These are phyloP conservation scores for Stemphylium vesicarium DNA, from an alignment of 2,329 filamentous ascomycete genomes.

Conservation along the genomic window DNA sequence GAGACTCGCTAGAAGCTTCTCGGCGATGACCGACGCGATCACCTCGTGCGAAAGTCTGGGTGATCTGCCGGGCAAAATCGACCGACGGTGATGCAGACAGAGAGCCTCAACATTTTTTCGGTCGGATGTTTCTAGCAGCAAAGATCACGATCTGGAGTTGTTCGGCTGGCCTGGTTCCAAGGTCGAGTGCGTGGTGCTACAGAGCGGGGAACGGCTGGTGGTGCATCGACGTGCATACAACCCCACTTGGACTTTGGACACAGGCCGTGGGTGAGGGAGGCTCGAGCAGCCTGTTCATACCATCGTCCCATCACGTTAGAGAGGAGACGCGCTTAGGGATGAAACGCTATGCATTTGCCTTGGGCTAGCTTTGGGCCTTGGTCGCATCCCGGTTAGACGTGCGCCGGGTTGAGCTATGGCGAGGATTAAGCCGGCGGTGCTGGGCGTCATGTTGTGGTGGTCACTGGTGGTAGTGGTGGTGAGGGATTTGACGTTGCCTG, in stretches of 20 bases:
- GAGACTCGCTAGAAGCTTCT: slow-evolving; percentile 7
- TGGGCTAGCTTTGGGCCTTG: slow-evolving; percentile 2
- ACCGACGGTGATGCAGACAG: slow-evolving; percentile 2
- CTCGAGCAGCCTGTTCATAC: not conserved
- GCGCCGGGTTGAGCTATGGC: slow-evolving; percentile 7
- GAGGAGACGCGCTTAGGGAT: slow-evolving; percentile 1
- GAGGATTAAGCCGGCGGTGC: slow-evolving; percentile 4
- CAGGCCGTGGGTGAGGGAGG: not conserved
- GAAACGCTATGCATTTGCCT: slow-evolving; percentile 3
- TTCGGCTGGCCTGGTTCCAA: slow-evolving; percentile 14
- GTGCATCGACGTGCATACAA: slow-evolving; percentile 16
- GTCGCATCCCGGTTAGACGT: slow-evolving; percentile 7
- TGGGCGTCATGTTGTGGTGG: not conserved
- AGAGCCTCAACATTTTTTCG: slow-evolving; percentile 15
- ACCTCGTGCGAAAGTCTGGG: not conserved
- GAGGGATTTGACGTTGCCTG: slow-evolving; percentile 13
- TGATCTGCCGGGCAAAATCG: slow-evolving; percentile 1
- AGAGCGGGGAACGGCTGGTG: slow-evolving; percentile 20
- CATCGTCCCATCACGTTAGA: slow-evolving; percentile 4
- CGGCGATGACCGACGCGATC: slow-evolving; percentile 11
- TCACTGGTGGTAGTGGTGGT: not conserved
- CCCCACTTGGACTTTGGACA: slow-evolving; percentile 6
- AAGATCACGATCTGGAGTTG: slow-evolving; percentile 14
- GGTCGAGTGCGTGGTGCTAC: slow-evolving; percentile 9
- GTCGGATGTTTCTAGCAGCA: slow-evolving; percentile 4